Percentiles rank a stretch among this genome's conserved stretches.
Conservation (phyloP, 148 eudicot species). For the Drosera capensis region DNA sequence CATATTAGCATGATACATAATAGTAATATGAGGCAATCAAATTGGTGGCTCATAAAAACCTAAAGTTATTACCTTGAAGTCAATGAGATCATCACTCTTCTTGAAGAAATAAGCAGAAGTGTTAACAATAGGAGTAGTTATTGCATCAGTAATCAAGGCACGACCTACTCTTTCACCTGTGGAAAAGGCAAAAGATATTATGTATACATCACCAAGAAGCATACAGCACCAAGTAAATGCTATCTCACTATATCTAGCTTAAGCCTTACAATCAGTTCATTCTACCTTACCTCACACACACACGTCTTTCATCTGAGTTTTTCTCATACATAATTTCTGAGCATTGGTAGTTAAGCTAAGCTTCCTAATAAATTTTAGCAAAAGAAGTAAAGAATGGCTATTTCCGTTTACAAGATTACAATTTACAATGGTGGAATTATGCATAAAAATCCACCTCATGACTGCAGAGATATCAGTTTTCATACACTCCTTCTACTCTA, state of each 20-base stretch:
- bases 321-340: neutral
- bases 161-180: conserved; percentile 90
- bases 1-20: too few species aligned
- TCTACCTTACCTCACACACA: neutral
- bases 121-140: conserved; percentile 83
- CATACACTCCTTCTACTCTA: too few species aligned
- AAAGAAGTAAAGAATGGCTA: too few species aligned
- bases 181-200: neutral
- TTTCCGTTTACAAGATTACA: too few species aligned
- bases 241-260: neutral
- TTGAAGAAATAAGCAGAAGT: conserved; percentile 93
- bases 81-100: conserved; percentile 73
- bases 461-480: too few species aligned
- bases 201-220: neutral
- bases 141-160: conserved; percentile 75
- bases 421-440: too few species aligned
- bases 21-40: too few species aligned
- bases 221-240: neutral
- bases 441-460: too few species aligned
- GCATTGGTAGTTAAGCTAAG: too few species aligned
- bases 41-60: neutral
- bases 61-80: conserved; percentile 52
- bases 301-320: neutral
- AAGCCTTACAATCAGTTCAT: neutral
- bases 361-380: too few species aligned